These are phyloP conservation scores for Citropsis articulata DNA, from an alignment of 345 rosid species.

Conservation along the genomic window DNA sequence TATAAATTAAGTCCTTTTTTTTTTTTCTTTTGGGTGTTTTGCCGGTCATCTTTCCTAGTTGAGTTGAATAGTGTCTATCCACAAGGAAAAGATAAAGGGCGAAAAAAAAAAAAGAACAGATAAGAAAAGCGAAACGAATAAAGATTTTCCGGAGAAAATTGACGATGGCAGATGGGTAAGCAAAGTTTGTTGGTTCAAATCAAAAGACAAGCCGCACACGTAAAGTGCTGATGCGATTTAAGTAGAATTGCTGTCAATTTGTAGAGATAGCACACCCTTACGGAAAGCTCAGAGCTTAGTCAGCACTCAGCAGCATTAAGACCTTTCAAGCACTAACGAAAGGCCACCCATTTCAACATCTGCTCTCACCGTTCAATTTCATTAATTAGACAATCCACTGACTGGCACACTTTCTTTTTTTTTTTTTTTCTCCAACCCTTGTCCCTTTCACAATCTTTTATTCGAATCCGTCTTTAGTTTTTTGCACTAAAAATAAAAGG, in stretches of 20 bases:
- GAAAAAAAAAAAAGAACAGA: too few species aligned
- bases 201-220: neutral
- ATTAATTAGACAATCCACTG: neutral
- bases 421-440: neutral
- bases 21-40: too few species aligned
- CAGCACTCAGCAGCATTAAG: slow-evolving; percentile 4
- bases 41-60: too few species aligned
- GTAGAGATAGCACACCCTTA: neutral
- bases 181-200: too few species aligned
- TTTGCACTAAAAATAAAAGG: neutral
- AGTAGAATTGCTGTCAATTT: neutral
- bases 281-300: slow-evolving; percentile 3
- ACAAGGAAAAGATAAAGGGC: too few species aligned
- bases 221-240: neutral
- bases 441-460: neutral
- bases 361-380: neutral
- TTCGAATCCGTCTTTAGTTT: neutral
- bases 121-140: too few species aligned
- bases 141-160: too few species aligned
- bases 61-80: too few species aligned
- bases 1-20: too few species aligned
- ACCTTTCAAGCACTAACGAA: slow-evolving; percentile 11
- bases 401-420: neutral
- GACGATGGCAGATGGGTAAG: too few species aligned
- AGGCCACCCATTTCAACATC: neutral